Percentiles rank a stretch among this genome's conserved stretches.
phyloP scores from a whole-genome alignment of 306 rosid genomes.

The apple (Malus domestica) region ASM211411v1 NC_041803.1:284501-285000 shows the following conservation, averaged over 20 bases:
- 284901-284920: too few species aligned
- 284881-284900: too few species aligned
- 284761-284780: neutral
- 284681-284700: constrained; percentile 50
- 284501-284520: constrained; percentile 94
- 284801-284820: too few species aligned
- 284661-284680: constrained; percentile 52
- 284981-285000: too few species aligned
- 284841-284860: too few species aligned
- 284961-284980: too few species aligned
- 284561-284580: neutral
- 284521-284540: constrained; percentile 52
- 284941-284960: too few species aligned
- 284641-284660: constrained; percentile 78
- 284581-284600: constrained; percentile 6
- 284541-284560: neutral
- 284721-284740: neutral
- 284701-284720: constrained; percentile 22
- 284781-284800: neutral
- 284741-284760: neutral
- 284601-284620: constrained; percentile 14
- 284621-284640: constrained; percentile 72
- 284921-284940: too few species aligned
- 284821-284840: too few species aligned
- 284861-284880: too few species aligned